Evolutionary conservation across 2,329 filamentous ascomycete species (phyloP).

Genomic region (Monosporascus sp.): DNA sequence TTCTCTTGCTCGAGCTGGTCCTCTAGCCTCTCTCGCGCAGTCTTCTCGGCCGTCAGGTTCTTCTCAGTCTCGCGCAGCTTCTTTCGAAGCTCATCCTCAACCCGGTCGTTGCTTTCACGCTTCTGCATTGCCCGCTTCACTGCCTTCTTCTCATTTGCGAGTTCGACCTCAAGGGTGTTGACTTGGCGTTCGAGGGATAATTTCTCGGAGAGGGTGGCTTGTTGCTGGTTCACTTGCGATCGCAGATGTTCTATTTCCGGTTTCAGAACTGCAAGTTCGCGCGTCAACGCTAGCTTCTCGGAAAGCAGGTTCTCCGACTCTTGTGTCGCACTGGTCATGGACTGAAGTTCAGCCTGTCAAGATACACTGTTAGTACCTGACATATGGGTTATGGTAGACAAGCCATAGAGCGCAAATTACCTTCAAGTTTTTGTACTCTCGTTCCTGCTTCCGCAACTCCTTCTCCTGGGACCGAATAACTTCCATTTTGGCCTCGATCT

Average conservation of each 20-base stretch:
- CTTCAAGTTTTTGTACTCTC: slow-evolving; percentile 43
- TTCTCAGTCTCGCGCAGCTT: slow-evolving; percentile 32
- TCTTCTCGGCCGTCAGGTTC: slow-evolving; percentile 22
- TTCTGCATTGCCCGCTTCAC: slow-evolving; percentile 49
- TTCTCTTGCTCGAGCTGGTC: slow-evolving; percentile 28
- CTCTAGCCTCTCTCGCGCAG: slow-evolving; percentile 26
- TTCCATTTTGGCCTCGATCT: slow-evolving; percentile 40
- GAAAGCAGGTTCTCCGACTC: slow-evolving; percentile 66
- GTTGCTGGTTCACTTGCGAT: slow-evolving; percentile 53
- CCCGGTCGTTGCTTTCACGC: slow-evolving; percentile 36
- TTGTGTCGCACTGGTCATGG: slow-evolving; percentile 60
- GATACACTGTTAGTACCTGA: slow-evolving; percentile 13
- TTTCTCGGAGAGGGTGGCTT: slow-evolving; percentile 71
- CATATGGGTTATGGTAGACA: background rate
- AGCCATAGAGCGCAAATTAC: slow-evolving; percentile 25
- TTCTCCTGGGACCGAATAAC: slow-evolving; percentile 40
- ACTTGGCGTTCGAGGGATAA: slow-evolving; percentile 73
- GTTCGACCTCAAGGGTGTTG: slow-evolving; percentile 69
- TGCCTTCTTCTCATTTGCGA: slow-evolving; percentile 75
- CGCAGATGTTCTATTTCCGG: slow-evolving; percentile 53
- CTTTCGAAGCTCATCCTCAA: slow-evolving; percentile 38
- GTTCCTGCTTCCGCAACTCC: slow-evolving; percentile 42
- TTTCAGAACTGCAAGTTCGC: slow-evolving; percentile 47
- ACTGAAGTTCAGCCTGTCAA: slow-evolving; percentile 62
- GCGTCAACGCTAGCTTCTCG: slow-evolving; percentile 48